Conservation (phyloP, 768 basidiomycete genomes). For the Leucocoprinus sp. region DNA sequence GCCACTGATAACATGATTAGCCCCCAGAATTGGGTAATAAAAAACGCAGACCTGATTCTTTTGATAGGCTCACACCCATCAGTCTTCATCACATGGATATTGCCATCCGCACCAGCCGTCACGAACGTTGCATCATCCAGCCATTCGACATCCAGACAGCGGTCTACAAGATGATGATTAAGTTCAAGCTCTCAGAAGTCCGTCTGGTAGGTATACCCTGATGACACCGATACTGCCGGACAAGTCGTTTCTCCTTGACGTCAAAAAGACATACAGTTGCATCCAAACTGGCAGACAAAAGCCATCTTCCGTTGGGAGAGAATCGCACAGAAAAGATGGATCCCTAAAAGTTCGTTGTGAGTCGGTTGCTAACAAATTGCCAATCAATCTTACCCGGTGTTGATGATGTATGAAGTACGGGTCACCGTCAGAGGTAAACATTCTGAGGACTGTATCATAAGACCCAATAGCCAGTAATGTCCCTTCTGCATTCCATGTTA, state of each 20-base stretch:
- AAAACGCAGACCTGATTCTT: constrained; percentile 42
- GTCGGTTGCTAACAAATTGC: constrained; percentile 15
- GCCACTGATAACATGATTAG: constrained; percentile 37
- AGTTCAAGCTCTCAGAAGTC: constrained; percentile 2
- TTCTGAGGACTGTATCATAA: constrained; percentile 63
- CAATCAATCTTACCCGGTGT: constrained; percentile 47
- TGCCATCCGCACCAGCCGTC: constrained; percentile 63
- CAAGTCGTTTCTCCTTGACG: constrained; percentile 48
- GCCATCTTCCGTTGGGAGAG: constrained; percentile 63
- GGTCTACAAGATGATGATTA: constrained; percentile 33
- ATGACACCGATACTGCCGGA: constrained; percentile 59
- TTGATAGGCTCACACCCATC: constrained; percentile 45
- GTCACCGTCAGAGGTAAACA: constrained; percentile 55
- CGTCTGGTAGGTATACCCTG: constrained; percentile 42
- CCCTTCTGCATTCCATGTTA: constrained; percentile 75
- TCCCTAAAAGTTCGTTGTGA: constrained; percentile 42
- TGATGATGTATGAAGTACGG: constrained; percentile 53
- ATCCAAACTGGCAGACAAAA: constrained; percentile 73
- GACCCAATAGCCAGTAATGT: constrained; percentile 70
- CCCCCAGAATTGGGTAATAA: neutral
- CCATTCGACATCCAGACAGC: constrained; percentile 81
- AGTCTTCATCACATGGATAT: constrained; percentile 54
- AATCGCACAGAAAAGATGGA: constrained; percentile 77
- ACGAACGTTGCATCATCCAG: constrained; percentile 61
- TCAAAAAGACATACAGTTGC: constrained; percentile 77